Evolutionary conservation across 179 eudicot species (phyloP), one percentile per base, ranked within the genome.

Genomic region (Beta macrorhiza): DNA sequence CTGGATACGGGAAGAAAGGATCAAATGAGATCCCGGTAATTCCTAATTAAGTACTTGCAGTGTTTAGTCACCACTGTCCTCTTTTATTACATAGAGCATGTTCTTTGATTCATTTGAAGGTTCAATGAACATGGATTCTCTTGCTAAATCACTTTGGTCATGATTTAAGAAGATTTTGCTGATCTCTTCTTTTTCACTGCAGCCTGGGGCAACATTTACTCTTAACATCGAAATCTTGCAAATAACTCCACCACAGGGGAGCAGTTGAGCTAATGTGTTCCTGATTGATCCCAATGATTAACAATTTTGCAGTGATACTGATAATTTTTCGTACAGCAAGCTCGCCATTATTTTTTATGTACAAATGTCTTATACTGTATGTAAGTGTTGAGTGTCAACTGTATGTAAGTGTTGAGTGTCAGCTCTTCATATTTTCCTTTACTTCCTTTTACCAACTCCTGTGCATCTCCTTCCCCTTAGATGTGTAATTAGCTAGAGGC

Each of bases 201-300:
- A 96, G 99, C 97, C 99, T 15, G 98, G 97, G 11, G 97, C 98
- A 32, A 91, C 98, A 75, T 96, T 96, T 76, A 87, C 91, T 72
- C 90, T 96, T 76, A 92, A 96, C 84, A 86, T 96, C 25, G 99
- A 96, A 90, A 97, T 96, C 65, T 81, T 96, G 91, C 80, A 90
- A 90, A 89, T 92, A 80, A 79, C 47, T 61, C 84, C 82, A 32
- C 87, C 95, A 1, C 78, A 86, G 75, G 67, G 71, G 59, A 79
- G 37, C 69, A 76, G 53, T 63, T 85, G 58, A 77, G 42, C 22
- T 6, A 22, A 74, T n/a, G 64, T 42, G 42, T 67, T 74, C 61
- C 45, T 10, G 68, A 72, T 8, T 2, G 22, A 17, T 16, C 51
- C 25, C 29, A 2, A 17, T 32, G 13, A 25, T 72, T 52, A 53